Evolutionary conservation across 495 filamentous ascomycete species (phyloP), one percentile per base, ranked within the genome.

Genomic region (Evansstolkia leycettana): DNA sequence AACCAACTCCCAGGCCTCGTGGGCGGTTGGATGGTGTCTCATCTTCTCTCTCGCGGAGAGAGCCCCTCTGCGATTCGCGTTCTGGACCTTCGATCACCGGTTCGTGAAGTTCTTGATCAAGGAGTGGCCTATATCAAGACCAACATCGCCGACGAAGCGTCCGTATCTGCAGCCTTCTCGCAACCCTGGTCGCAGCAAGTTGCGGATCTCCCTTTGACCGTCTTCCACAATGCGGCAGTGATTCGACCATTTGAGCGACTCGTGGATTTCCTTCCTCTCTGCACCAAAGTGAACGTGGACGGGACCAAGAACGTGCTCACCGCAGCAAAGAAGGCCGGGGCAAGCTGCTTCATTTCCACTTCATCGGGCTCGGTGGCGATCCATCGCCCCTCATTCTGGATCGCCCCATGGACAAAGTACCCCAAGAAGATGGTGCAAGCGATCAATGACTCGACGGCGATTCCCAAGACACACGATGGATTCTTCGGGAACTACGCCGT

Each of bases 401-500:
- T 69, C 12, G 34, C 57, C 2, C 72, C 72, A 1, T 71, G 70
- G 61, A 46, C 50, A 7, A 57, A 45, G 19, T 40, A 51, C 19
- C 67, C 67, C 3, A 34, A 40, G 27, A 43, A 55, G 15, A 56
- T 48, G 34, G 49, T 62, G 24, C 72, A 76, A 38, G 36, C 63
- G 0, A 33, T 70, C 18, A 57, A 50, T 15, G 72, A 78, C 36
- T 61, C 67, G 32, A 54, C 60, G 14, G 42, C 45, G 13, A 47
- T 69, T 1, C 48, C 75, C 10, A 51, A 62, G 28, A 34, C 53
- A 8, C 70, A 70, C 39, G 41, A 57, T 10, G 33, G 57, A 5
- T 75, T 69, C 52, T 76, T 75, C 36, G 54, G 65, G 16, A 76
- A 74, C 51, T 76, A 77, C 34, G 66, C 65, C 34, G 52, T 54